phyloP scores from a whole-genome alignment of 768 basidiomycete genomes.

The Crucibulum laeve region DNA sequence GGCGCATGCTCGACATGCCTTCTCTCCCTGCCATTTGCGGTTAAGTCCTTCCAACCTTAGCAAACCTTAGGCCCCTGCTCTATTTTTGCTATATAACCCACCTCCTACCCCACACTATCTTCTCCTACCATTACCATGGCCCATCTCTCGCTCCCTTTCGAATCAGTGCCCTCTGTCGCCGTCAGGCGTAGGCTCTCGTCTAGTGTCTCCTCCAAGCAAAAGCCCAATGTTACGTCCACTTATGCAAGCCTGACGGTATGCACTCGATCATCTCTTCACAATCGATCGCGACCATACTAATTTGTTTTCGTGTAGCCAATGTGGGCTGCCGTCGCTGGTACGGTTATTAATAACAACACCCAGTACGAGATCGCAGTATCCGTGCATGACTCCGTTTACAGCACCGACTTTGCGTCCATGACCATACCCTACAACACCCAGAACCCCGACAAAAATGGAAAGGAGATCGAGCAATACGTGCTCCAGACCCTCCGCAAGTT shows the following conservation, averaged over 20 bases:
- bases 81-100: conserved; percentile 22
- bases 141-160: conserved; percentile 42
- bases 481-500: conserved; percentile 67
- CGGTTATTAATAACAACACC: conserved; percentile 51
- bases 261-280: conserved; percentile 15
- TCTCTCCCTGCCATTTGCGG: conserved; percentile 17
- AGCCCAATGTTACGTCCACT: conserved; percentile 49
- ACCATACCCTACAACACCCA: conserved; percentile 47
- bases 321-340: conserved; percentile 82
- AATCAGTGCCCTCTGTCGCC: conserved; percentile 60
- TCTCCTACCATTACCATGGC: conserved; percentile 43
- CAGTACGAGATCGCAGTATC: conserved; percentile 72
- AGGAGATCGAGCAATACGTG: conserved; percentile 61
- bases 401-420: conserved; percentile 68
- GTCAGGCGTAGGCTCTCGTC: conserved; percentile 69
- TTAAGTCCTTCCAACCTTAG: conserved; percentile 9
- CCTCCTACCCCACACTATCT: conserved; percentile 14
- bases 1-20: conserved; percentile 9
- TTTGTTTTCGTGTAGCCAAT: conserved; percentile 53
- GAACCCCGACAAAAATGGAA: conserved; percentile 50
- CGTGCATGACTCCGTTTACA: conserved; percentile 83
- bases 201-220: conserved; percentile 35
- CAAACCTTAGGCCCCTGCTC: conserved; percentile 11
- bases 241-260: conserved; percentile 68
- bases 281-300: conserved; percentile 7